These are phyloP conservation scores for Penicillium corylophilum DNA, from an alignment of 2,329 filamentous ascomycete species.

Conservation along the genomic window DNA sequence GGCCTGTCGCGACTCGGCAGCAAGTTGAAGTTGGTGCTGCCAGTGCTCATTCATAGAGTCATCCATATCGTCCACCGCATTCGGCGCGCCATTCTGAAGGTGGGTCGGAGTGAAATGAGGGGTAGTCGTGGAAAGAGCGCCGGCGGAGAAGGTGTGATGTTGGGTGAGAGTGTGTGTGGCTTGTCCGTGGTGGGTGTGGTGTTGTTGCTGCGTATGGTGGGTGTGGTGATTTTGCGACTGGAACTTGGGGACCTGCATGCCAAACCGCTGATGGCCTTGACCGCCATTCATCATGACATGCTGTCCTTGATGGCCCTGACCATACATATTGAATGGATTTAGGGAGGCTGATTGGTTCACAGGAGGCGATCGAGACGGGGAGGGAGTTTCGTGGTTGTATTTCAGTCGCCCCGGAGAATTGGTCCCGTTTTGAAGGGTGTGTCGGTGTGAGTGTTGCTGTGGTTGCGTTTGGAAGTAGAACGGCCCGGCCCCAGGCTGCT, in stretches of 20 bases:
- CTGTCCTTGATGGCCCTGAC: constrained; percentile 48
- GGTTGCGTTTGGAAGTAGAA: constrained; percentile 48
- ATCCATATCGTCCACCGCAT: constrained; percentile 54
- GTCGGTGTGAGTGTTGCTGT: constrained; percentile 45
- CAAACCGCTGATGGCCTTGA: constrained; percentile 49
- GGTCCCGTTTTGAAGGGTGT: constrained; percentile 47
- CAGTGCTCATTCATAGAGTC: constrained; percentile 71
- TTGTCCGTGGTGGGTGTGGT: constrained; percentile 46
- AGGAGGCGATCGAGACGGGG: constrained; percentile 49
- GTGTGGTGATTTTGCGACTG: constrained; percentile 48
- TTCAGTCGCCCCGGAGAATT: constrained; percentile 48
- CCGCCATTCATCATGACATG: constrained; percentile 53
- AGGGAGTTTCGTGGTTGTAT: constrained; percentile 49
- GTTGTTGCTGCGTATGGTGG: constrained; percentile 45
- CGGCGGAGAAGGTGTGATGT: constrained; percentile 52
- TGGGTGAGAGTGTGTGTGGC: constrained; percentile 46
- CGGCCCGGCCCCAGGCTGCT: constrained; percentile 54
- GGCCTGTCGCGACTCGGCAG: constrained; percentile 70
- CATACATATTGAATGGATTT: constrained; percentile 49
- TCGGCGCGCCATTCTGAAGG: constrained; percentile 60
- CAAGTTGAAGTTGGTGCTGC: constrained; percentile 80
- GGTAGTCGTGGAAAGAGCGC: constrained; percentile 46
- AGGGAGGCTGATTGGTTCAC: constrained; percentile 43
- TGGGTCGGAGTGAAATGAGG: constrained; percentile 61
- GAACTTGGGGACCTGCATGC: constrained; percentile 50